phyloP scores from a whole-genome alignment of 495 filamentous ascomycete species.

The Hypoxylon lienhwacheense region DNA sequence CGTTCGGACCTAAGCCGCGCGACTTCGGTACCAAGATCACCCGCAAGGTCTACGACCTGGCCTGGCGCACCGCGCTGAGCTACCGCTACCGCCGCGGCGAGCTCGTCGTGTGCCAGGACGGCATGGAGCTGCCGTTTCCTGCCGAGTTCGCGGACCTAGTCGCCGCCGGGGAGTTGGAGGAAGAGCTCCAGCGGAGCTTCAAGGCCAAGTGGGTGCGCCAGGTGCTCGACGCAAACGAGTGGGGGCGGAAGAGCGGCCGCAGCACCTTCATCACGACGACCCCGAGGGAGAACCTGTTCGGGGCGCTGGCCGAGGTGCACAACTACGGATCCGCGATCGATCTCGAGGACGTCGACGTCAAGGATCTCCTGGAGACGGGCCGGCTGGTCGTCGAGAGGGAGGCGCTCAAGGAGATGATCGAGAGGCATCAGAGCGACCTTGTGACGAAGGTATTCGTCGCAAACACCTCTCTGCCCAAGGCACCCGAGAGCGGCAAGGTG shows the following conservation, averaged over 20 bases:
- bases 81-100: constrained; percentile 87
- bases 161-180: constrained; percentile 27
- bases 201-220: constrained; percentile 62
- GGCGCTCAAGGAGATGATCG: constrained; percentile 75
- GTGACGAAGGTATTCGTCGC: constrained; percentile 41
- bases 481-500: constrained; percentile 21
- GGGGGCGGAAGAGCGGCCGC: constrained; percentile 68
- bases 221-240: constrained; percentile 69
- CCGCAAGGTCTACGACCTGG: constrained; percentile 90
- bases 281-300: constrained; percentile 56
- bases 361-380: constrained; percentile 83
- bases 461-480: constrained; percentile 9
- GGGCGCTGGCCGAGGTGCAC: constrained; percentile 60
- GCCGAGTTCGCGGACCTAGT: constrained; percentile 42
- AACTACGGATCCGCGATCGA: constrained; percentile 68
- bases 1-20: constrained; percentile 81
- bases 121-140: constrained; percentile 61
- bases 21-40: constrained; percentile 85
- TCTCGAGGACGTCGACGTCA: constrained; percentile 82
- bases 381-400: constrained; percentile 82
- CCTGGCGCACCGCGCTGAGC: constrained; percentile 91
- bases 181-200: constrained; percentile 48
- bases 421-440: constrained; percentile 75
- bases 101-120: constrained; percentile 77
- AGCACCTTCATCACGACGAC: constrained; percentile 75